These are phyloP conservation scores for Penicillium flavigenum DNA, from an alignment of 495 filamentous ascomycete species.

Conservation along the genomic window DNA sequence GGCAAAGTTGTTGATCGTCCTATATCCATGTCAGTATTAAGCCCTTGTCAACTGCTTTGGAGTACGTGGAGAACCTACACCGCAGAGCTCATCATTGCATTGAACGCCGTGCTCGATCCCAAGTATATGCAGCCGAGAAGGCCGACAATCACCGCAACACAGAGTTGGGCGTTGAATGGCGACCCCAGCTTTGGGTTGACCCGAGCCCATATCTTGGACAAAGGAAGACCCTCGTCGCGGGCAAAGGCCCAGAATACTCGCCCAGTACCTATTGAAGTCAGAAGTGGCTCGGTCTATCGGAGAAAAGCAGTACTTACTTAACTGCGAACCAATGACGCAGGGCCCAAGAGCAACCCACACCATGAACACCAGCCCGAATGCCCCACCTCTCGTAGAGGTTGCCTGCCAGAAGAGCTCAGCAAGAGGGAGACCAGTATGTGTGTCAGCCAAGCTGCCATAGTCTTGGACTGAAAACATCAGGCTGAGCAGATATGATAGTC, in stretches of 20 bases:
- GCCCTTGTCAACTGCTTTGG: neutral
- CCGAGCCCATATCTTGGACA: slow-evolving; percentile 32
- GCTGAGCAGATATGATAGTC: slow-evolving; percentile 44
- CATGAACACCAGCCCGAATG: slow-evolving; percentile 56
- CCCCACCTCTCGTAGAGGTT: slow-evolving; percentile 61
- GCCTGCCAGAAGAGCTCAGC: slow-evolving; percentile 72
- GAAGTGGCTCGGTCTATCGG: neutral
- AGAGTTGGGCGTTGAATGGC: slow-evolving; percentile 62
- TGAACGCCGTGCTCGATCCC: slow-evolving; percentile 67
- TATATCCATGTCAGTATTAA: slow-evolving; percentile 13
- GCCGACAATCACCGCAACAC: slow-evolving; percentile 56
- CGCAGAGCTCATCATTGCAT: slow-evolving; percentile 64
- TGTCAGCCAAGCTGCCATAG: slow-evolving; percentile 34
- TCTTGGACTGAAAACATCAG: slow-evolving; percentile 49
- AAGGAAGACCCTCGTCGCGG: slow-evolving; percentile 57
- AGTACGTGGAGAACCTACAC: slow-evolving; percentile 21
- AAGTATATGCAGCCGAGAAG: slow-evolving; percentile 69
- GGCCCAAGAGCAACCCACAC: slow-evolving; percentile 52
- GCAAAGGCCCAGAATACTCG: slow-evolving; percentile 72
- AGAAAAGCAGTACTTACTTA: slow-evolving; percentile 32
- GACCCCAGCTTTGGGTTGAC: slow-evolving; percentile 26
- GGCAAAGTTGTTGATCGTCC: slow-evolving; percentile 40
- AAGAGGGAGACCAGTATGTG: slow-evolving; percentile 61
- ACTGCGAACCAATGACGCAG: slow-evolving; percentile 50
- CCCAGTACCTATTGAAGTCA: slow-evolving; percentile 53